Percentiles rank a stretch among this genome's conserved stretches.
Evolutionary conservation across 1,284 basidiomycete species (phyloP).

Genomic region (Rhodotorula glutinis): DNA sequence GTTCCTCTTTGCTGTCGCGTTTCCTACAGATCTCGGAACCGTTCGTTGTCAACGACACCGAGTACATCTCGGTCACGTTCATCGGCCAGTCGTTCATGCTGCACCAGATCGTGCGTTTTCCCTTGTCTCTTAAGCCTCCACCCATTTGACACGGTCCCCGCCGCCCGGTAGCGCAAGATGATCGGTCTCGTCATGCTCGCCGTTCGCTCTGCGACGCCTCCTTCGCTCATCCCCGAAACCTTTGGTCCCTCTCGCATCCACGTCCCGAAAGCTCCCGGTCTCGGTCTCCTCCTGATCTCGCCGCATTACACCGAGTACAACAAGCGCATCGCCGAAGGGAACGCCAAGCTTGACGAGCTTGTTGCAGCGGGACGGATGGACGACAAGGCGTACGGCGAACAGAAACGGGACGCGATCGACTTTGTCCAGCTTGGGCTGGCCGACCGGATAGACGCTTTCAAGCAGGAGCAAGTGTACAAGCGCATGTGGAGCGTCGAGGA

Average conservation of each 20-base stretch:
- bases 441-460: conserved; percentile 68
- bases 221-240: conserved; percentile 61
- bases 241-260: conserved; percentile 69
- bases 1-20: not conserved
- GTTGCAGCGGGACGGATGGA: conserved; percentile 16
- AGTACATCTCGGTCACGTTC: conserved; percentile 91
- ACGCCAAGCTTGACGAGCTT: conserved; percentile 50
- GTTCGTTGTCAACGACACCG: conserved; percentile 78
- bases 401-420: conserved; percentile 57
- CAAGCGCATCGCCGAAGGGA: conserved; percentile 59
- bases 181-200: conserved; percentile 79
- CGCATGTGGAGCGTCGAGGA: conserved; percentile 80
- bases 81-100: conserved; percentile 99
- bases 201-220: conserved; percentile 69
- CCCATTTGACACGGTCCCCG: not conserved
- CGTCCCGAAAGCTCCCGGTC: conserved; percentile 92
- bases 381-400: conserved; percentile 29
- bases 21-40: conserved; percentile 65
- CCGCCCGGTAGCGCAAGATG: conserved; percentile 85
- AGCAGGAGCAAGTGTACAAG: conserved; percentile 75
- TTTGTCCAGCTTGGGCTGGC: conserved; percentile 53
- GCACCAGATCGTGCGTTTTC: conserved; percentile 65
- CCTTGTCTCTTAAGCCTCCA: conserved; percentile 28
- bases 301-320: conserved; percentile 84
- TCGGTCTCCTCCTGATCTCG: conserved; percentile 90